Percentiles rank a stretch among this genome's conserved stretches.
Evolutionary conservation across 495 filamentous ascomycete species (phyloP).

Genomic region (Talaromyces thailandensis): DNA sequence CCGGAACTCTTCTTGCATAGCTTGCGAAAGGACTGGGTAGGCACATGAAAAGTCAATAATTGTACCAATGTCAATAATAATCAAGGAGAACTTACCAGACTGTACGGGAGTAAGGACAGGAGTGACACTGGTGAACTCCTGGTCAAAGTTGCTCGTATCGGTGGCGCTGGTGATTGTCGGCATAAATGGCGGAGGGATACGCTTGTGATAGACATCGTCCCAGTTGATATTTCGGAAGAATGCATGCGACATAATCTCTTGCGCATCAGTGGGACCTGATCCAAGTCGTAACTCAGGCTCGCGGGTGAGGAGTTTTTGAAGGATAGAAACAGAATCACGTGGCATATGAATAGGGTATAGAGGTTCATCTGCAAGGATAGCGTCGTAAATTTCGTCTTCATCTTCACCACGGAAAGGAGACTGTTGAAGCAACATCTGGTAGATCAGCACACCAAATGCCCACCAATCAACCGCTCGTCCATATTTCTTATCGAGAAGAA

Average conservation of each 20-base stretch:
- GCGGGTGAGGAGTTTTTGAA: constrained; percentile 94
- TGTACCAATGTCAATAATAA: neutral
- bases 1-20: constrained; percentile 99
- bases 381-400: constrained; percentile 99
- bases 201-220: constrained; percentile 97
- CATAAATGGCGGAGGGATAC: constrained; percentile 78
- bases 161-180: constrained; percentile 83
- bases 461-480: constrained; percentile 99
- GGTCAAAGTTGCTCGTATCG: constrained; percentile 98
- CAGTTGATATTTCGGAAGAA: constrained; percentile 98
- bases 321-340: constrained; percentile 90
- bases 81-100: constrained; percentile 59
- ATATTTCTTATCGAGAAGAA: constrained; percentile 97
- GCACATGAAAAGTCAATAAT: constrained; percentile 9
- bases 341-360: constrained; percentile 99
- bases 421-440: constrained; percentile 99
- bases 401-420: constrained; percentile 98
- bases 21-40: constrained; percentile 83
- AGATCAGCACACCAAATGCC: constrained; percentile 99
- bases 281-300: constrained; percentile 91
- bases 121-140: constrained; percentile 97
- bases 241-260: constrained; percentile 98
- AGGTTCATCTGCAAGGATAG: constrained; percentile 94
- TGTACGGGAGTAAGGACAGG: constrained; percentile 95
- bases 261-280: constrained; percentile 91